Conservation (phyloP, 129 eudicot species). For the Flaveria linearis region DNA sequence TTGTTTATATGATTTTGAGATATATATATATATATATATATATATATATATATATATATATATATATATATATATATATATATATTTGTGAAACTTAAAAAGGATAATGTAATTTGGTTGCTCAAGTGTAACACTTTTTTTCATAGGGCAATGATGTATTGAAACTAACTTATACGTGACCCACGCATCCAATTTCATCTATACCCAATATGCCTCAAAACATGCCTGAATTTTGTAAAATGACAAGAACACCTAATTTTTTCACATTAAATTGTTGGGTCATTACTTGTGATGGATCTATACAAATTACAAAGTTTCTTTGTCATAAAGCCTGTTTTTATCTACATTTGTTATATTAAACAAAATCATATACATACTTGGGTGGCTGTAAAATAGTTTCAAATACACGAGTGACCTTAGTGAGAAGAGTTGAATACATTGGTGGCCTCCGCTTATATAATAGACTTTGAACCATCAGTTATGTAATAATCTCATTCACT, state of each 20-base stretch:
- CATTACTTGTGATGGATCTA: not conserved
- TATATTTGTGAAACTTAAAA: not conserved
- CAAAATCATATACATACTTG: not conserved
- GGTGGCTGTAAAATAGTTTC: slow-evolving; percentile 9
- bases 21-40: no score
- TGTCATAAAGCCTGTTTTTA: no score
- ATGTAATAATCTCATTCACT: slow-evolving; percentile 19
- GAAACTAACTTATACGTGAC: not conserved
- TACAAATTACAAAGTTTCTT: not conserved
- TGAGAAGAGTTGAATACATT: not conserved
- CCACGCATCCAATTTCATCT: not conserved
- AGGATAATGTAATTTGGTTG: slow-evolving; percentile 7
- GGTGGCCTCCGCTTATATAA: not conserved
- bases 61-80: no score
- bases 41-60: no score
- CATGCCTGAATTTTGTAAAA: slow-evolving; percentile 3
- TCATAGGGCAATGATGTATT: not conserved
- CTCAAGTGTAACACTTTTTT: not conserved
- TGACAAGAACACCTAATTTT: not conserved
- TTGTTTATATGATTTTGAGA: no score
- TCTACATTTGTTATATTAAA: no score
- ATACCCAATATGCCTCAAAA: not conserved
- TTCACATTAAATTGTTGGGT: not conserved
- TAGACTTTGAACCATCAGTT: not conserved
- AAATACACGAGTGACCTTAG: not conserved